Conservation (phyloP, 169 alveolate species). For the Perkinsus olseni region DNA sequence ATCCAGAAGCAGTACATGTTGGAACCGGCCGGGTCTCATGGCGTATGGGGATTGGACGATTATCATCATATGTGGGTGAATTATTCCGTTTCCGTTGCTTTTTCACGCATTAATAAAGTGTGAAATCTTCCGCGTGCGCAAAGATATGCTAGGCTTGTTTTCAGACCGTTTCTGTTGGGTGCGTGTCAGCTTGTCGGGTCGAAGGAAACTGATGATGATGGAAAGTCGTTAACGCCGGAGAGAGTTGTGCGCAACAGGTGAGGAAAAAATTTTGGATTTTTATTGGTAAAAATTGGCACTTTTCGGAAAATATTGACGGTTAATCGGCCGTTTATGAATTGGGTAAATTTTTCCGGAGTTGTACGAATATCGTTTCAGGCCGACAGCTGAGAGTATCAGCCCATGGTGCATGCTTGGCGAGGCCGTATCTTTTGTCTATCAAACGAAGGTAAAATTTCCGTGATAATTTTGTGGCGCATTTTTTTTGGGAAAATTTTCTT, state of each 20-base stretch:
- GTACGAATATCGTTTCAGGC: not conserved
- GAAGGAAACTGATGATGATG: not conserved
- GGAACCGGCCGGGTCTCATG: slow-evolving; percentile 99
- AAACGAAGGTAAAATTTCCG: not conserved
- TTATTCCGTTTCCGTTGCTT: too few relatives aligned
- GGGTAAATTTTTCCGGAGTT: not conserved
- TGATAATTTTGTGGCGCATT: not conserved
- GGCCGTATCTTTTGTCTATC: not conserved
- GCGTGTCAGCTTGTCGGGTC: not conserved
- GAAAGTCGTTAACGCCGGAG: not conserved
- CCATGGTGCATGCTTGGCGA: not conserved
- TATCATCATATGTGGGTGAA: slow-evolving; percentile 73
- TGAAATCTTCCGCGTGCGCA: not conserved
- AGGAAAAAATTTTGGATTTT: not conserved
- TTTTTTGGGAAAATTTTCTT: not conserved
- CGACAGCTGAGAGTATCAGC: not conserved
- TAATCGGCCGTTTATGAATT: too few relatives aligned
- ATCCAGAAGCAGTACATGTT: slow-evolving; percentile 82
- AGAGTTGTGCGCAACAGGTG: not conserved
- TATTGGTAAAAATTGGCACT: too few relatives aligned
- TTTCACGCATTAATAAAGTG: too few relatives aligned
- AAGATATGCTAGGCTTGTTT: not conserved
- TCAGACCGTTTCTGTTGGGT: not conserved
- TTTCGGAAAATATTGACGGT: too few relatives aligned
- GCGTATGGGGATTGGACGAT: slow-evolving; percentile 99